Evolutionary conservation across 345 rosid genomes (phyloP), one percentile per base, ranked within the genome.

Genomic region (Eucalyptus dawsonii): DNA sequence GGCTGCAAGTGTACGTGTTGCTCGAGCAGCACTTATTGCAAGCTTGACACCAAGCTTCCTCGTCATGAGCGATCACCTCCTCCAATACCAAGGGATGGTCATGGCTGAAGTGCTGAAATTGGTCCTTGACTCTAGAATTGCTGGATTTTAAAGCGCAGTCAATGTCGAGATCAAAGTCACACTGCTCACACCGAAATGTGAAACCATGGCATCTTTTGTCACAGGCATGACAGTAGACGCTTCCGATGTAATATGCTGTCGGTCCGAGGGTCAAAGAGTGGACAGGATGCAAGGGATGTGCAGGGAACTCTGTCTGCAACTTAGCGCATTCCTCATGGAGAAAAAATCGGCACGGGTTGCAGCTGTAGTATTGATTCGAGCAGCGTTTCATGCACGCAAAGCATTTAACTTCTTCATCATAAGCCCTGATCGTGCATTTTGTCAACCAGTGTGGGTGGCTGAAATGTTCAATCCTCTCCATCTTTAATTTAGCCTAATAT

Each of bases 101-200:
- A 65, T 87, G 88, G 88, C 88, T 87, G 76, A 87, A 87, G 88
- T 87, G 88, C 21, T 37, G 0, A 72, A 72, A 9, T 72, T 11
- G 81, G 13, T 14, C 81, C 81, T 21, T 4, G 4, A 9, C 81
- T 19, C 8, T 10, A 0, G 45, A 6, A 69, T 5, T 5, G 45
- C 1, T 25, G 11, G 13, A 9, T 56, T 34, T 87, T n/a, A 6
- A 4, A 87, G 88, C 88, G 2, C 88, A 87, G 24, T 56, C 72
- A 6, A 56, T 87, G 72, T 87, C 88, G 2, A 87, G 72, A 40
- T 87, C 88, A 37, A 87, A 87, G 49, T 87, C 88, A 87, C 88
- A 87, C 50, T 87, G 4, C 22, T 25, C 72, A 22, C 88, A 87
- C 50, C 76, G 51, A 1, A 34, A 87, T 15, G 88, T 87, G 88